Evolutionary conservation across 495 filamentous ascomycete genomes (phyloP).

Genomic region (Penicillium paxilli): DNA sequence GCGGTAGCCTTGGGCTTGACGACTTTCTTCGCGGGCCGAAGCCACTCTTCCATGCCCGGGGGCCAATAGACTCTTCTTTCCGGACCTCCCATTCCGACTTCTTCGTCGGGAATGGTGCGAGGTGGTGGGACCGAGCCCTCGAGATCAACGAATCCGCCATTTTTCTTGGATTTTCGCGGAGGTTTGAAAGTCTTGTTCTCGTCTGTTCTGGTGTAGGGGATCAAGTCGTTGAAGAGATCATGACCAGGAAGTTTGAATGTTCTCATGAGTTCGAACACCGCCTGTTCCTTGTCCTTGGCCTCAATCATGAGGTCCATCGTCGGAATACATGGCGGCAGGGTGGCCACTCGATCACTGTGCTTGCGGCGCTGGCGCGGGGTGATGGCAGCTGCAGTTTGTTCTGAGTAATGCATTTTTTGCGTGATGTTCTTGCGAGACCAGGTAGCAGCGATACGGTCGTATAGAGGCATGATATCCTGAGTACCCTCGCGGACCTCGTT

Average conservation of each 20-base stretch:
- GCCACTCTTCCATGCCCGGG: conserved; percentile 84
- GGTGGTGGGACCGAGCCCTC: conserved; percentile 47
- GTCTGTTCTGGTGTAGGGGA: conserved; percentile 74
- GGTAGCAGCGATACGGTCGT: conserved; percentile 74
- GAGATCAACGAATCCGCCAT: conserved; percentile 50
- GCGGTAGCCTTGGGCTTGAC: conserved; percentile 54
- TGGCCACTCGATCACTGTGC: conserved; percentile 74
- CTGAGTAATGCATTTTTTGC: conserved; percentile 96
- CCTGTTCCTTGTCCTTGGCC: conserved; percentile 97
- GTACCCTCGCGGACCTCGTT: conserved; percentile 79
- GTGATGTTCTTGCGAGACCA: conserved; percentile 86
- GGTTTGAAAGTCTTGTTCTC: conserved; percentile 66
- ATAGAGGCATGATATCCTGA: conserved; percentile 71
- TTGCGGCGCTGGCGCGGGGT: conserved; percentile 76
- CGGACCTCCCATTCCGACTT: conserved; percentile 85
- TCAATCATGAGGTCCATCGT: conserved; percentile 98
- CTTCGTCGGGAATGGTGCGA: conserved; percentile 57
- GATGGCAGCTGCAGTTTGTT: conserved; percentile 72
- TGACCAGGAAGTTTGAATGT: conserved; percentile 80
- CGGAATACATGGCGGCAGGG: conserved; percentile 75
- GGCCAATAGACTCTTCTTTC: conserved; percentile 93
- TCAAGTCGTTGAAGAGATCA: conserved; percentile 72
- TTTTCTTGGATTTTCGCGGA: conserved; percentile 49
- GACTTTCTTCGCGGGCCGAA: conserved; percentile 73
- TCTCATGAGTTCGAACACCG: conserved; percentile 91